Percentiles rank a stretch among this genome's conserved stretches.
Evolutionary conservation across 108 stramenopile species (phyloP).

Genomic region (Cyclotella sp.): DNA sequence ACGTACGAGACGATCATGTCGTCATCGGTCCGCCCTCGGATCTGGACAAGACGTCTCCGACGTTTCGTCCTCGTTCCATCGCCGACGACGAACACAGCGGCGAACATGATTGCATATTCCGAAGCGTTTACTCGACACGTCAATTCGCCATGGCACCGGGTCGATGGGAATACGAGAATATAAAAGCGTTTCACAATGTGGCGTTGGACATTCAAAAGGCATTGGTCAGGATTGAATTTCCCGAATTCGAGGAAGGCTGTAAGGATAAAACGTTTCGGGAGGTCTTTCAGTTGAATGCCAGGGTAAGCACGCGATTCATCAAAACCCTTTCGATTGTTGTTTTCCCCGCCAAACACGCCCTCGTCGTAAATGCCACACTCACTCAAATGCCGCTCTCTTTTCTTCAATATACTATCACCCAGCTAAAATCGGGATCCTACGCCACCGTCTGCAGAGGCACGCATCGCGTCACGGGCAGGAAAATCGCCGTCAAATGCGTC

Average conservation of each 20-base stretch:
- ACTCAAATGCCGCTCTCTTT: background rate
- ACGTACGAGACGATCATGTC: conserved; percentile 13
- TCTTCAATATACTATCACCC: background rate
- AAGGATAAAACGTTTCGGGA: conserved; percentile 74
- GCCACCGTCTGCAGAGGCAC: conserved; percentile 86
- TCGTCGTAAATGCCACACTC: background rate
- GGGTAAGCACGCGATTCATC: conserved; percentile 55
- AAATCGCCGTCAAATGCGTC: conserved; percentile 87
- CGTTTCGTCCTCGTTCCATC: background rate
- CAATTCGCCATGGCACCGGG: conserved; percentile 17
- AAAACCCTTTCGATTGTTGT: background rate
- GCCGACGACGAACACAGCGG: background rate
- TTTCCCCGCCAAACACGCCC: too few species aligned
- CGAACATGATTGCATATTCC: background rate
- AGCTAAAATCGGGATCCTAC: conserved; percentile 87
- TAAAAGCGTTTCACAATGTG: conserved; percentile 51
- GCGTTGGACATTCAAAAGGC: conserved; percentile 67
- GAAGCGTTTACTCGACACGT: background rate
- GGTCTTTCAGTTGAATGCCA: conserved; percentile 83
- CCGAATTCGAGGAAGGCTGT: conserved; percentile 78
- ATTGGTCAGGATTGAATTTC: conserved; percentile 72
- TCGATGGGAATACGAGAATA: conserved; percentile 27
- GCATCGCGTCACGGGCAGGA: conserved; percentile 78
- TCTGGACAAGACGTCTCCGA: conserved; percentile 14
- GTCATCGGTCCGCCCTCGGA: conserved; percentile 25